Evolutionary conservation across 345 rosid species (phyloP).

Genomic region (Linum trigynum): DNA sequence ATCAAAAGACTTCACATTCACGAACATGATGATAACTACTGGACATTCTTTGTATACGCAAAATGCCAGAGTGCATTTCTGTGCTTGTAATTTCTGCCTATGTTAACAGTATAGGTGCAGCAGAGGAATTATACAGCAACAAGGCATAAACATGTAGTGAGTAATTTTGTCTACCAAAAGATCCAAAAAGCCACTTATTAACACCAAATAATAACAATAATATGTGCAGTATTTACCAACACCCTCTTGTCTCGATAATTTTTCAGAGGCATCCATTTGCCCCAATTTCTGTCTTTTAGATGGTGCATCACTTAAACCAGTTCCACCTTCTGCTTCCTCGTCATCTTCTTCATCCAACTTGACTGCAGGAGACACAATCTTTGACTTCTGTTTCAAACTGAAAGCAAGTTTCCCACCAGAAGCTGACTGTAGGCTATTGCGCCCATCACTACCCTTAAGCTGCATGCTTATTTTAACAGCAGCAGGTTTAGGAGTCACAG

Average conservation of each 20-base stretch:
- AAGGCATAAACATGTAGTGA: background rate
- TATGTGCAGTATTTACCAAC: constrained; percentile 80
- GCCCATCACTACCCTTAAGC: constrained; percentile 38
- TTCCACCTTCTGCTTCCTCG: constrained; percentile 46
- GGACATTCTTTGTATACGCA: background rate
- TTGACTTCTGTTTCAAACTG: constrained; percentile 94
- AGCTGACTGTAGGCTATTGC: constrained; percentile 26
- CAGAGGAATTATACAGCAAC: background rate
- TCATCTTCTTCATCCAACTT: constrained; percentile 80
- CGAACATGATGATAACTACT: background rate
- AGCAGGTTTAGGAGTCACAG: constrained; percentile 36
- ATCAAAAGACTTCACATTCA: background rate
- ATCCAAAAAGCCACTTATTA: constrained; percentile 16
- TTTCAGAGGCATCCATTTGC: constrained; percentile 36
- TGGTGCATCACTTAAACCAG: constrained; percentile 35
- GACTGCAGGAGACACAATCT: constrained; percentile 73
- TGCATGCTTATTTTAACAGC: constrained; percentile 32
- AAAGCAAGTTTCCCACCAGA: constrained; percentile 87
- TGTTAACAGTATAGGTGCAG: background rate
- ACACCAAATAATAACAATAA: constrained; percentile 16
- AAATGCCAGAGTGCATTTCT: background rate
- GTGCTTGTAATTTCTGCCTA: background rate
- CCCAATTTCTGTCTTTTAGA: constrained; percentile 66
- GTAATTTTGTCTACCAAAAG: constrained; percentile 2
- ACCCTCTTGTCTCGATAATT: constrained; percentile 36